Percentiles rank a stretch among this genome's conserved stretches.
phyloP scores from a whole-genome alignment of 805 yeast genomes.

The Lachancea fermentati region DNA sequence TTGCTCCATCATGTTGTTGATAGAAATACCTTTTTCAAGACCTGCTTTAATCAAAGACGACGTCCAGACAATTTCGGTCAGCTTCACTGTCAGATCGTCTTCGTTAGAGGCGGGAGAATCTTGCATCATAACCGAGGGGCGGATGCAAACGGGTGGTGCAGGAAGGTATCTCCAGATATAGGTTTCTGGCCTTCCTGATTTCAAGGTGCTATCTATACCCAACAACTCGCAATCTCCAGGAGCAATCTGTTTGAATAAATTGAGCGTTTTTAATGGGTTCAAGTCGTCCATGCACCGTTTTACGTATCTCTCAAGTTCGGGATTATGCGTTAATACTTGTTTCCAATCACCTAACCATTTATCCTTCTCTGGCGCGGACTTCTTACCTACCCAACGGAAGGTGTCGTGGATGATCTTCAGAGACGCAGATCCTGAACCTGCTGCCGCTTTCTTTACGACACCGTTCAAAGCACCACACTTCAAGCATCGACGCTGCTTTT shows the following conservation, averaged over 20 bases:
- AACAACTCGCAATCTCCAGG: constrained; percentile 88
- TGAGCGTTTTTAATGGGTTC: constrained; percentile 84
- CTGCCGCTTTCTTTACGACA: constrained; percentile 92
- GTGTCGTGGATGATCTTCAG: constrained; percentile 93
- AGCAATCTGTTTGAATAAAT: constrained; percentile 76
- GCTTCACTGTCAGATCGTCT: constrained; percentile 92
- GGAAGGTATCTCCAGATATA: constrained; percentile 96
- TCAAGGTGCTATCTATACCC: constrained; percentile 74
- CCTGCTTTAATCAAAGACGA: constrained; percentile 93
- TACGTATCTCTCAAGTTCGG: constrained; percentile 82
- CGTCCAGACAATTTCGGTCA: constrained; percentile 96
- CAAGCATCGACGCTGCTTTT: constrained; percentile 88
- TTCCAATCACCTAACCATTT: constrained; percentile 86
- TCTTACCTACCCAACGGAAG: constrained; percentile 92
- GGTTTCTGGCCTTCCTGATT: constrained; percentile 92
- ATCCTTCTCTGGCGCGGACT: constrained; percentile 73
- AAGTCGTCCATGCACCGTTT: constrained; percentile 88
- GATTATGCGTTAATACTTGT: constrained; percentile 64
- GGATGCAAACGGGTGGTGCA: constrained; percentile 97
- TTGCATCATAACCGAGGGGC: constrained; percentile 94
- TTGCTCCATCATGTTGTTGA: constrained; percentile 93
- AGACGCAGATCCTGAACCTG: constrained; percentile 89
- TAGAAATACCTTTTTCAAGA: constrained; percentile 87
- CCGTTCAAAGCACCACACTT: constrained; percentile 88
- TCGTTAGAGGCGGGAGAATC: constrained; percentile 87